These are phyloP conservation scores for Acacia melanoxylon DNA, from an alignment of 306 rosid genomes.

Conservation along the genomic window DNA sequence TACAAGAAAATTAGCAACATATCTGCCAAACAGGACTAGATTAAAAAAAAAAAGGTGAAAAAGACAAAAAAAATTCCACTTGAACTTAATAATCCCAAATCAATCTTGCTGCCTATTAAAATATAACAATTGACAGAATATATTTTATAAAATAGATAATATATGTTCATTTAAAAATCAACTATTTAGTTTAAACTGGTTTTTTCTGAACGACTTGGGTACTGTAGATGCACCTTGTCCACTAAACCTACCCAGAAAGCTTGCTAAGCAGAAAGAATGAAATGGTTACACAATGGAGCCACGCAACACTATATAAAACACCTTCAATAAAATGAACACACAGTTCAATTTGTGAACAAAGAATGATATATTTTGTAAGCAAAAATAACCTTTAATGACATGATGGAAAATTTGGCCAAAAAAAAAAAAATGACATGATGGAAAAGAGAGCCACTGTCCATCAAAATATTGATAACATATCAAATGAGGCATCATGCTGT, in stretches of 20 bases:
- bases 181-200: not conserved
- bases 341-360: slow-evolving; percentile 6
- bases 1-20: too few relatives aligned
- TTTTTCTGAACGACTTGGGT: not conserved
- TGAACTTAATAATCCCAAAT: too few relatives aligned
- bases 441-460: not conserved
- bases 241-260: not conserved
- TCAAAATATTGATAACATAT: not conserved
- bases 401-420: not conserved
- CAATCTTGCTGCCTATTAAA: too few relatives aligned
- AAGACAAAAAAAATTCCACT: too few relatives aligned
- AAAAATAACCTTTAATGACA: not conserved
- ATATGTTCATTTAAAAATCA: not conserved
- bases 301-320: not conserved
- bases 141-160: too few relatives aligned
- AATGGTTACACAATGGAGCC: not conserved
- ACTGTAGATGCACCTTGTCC: not conserved
- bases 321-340: not conserved
- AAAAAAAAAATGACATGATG: not conserved
- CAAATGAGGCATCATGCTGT: slow-evolving; percentile 27
- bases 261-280: not conserved
- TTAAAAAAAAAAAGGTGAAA: too few relatives aligned
- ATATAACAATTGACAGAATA: too few relatives aligned
- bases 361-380: slow-evolving; percentile 8
- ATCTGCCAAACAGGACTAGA: too few relatives aligned